Base-by-base conservation (phyloP, 2,329 filamentous ascomycete genomes). In the Escovopsis sp. region DNA sequence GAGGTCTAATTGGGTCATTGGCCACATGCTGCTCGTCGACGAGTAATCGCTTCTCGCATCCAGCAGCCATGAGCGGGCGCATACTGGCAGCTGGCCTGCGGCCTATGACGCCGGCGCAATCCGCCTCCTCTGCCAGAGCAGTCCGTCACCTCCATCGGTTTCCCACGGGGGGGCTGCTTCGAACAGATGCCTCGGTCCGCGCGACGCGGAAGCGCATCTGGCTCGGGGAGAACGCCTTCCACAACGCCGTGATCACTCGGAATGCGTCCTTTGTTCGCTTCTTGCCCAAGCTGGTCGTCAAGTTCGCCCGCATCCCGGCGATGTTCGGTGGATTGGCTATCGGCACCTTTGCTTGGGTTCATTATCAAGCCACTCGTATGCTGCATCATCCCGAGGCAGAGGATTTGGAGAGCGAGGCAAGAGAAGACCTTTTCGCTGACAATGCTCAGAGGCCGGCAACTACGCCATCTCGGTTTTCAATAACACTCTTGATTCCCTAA, bases 281-380 rank as follows among this genome's bases (percentile, higher is more conserved):
- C 46, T 67, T 98, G 30, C 93, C 93, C 2, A 89, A 85, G 59
- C 71, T 98, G 40, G 79, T 91, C n/a, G 64, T 91, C 56, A 98
- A 95, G 67, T 82, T 98, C 52, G 73, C 80, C 33, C 78, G 87
- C 44, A 70, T 94, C 43, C 91, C 91, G 18, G 91, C 91, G 45
- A 82, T 95, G 66, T 88, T 94, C 55, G 91, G 89, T 36, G 87
- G 86, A 36, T 75, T 88, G 38, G 85, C 87, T 55, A 75, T 98
- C 50, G 88, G 85, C 12, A 85, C 84, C 3, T 66, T 93, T 45
- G 87, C 87, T 26, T 98, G 94, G 73, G 67, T 98, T 39, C 91
- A 98, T 59, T 96, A 98, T 59, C 91, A 98, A 63, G 89, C 91
- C 48, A 79, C 81, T 43, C 84, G 84, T 88, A 73, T 48, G 83